Percentiles rank a stretch among this genome's conserved stretches.
These are phyloP conservation scores for Kodamaea kakaduensis DNA, from an alignment of 805 yeast species.

Conservation along the genomic window DNA sequence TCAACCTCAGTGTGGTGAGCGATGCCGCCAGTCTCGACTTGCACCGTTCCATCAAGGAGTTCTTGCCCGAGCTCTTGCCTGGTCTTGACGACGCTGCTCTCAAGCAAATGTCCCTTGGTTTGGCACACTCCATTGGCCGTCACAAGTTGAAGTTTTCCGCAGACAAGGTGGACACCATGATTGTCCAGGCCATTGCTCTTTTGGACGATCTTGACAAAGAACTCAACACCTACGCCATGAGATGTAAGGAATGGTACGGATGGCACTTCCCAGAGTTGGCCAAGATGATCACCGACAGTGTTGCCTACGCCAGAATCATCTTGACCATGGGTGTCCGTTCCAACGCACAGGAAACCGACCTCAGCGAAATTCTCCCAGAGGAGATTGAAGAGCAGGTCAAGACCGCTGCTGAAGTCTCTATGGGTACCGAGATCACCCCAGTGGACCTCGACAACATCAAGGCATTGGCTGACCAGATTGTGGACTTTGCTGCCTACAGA, in stretches of 20 bases:
- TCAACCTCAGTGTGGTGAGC: constrained; percentile 82
- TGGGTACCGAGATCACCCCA: constrained; percentile 98
- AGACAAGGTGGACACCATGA: constrained; percentile 98
- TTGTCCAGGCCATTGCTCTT: constrained; percentile 96
- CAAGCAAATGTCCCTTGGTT: constrained; percentile 94
- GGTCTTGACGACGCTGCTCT: constrained; percentile 83
- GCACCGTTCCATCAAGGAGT: constrained; percentile 92
- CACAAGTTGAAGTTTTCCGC: constrained; percentile 96
- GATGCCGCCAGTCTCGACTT: constrained; percentile 94
- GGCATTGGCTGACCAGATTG: constrained; percentile 92
- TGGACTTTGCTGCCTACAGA: constrained; percentile 93
- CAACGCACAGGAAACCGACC: constrained; percentile 83
- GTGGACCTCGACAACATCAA: constrained; percentile 82
- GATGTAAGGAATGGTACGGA: constrained; percentile 99
- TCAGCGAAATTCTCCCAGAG: constrained; percentile 50
- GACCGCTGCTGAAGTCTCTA: constrained; percentile 95
- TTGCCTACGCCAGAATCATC: constrained; percentile 92
- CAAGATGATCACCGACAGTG: constrained; percentile 92
- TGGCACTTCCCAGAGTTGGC: constrained; percentile 99
- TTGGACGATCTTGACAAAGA: constrained; percentile 97
- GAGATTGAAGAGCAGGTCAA: constrained; percentile 61
- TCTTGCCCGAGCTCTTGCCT: constrained; percentile 89
- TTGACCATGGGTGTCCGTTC: constrained; percentile 92
- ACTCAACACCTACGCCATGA: constrained; percentile 96
- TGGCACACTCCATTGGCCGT: constrained; percentile 98